Evolutionary conservation across 352 stramenopile genomes (phyloP), one percentile per base, ranked within the genome.

Genomic region (Lagenidium giganteum): DNA sequence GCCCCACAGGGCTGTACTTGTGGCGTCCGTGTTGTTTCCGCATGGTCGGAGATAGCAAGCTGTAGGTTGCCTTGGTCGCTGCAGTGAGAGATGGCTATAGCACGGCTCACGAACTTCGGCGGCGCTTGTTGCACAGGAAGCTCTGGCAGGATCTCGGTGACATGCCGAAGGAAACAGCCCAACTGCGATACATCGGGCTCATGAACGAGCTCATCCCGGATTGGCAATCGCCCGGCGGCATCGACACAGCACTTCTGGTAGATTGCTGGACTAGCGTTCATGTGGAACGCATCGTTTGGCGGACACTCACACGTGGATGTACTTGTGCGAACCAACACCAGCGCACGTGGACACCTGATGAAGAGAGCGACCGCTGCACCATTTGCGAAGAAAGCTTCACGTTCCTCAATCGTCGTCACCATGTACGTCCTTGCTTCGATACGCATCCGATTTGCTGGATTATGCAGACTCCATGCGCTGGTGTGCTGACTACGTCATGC

Each of bases 341-440:
- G 75, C 56, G 65, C 14, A 75, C 74, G n/a, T 87, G 75, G 75
- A 87, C 67, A 3, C 66, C 69, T 0, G 75, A 87, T 35, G 56
- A 68, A 30, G 68, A 78, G 26, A 82, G 69, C 27, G 64, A 82
- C 42, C 60, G 62, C 29, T 87, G 75, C 45, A 51, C 59, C 1
- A 57, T 83, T 35, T 87, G 75, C 46, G 50, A 65, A 18, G 71
- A 87, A 35, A 47, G 42, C 24, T 87, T 87, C 53, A 87, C 71
- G 14, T 67, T 87, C 37, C 64, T 87, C 47, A 87, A 87, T 25
- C 71, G 75, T 29, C 71, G 75, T 9, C 75, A 87, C 43, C 75
- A 87, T 25, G 75, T 87, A 57, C 40, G 70, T 57, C 26, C n/a
- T 25, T 18, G n/a, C 8, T 31, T 14, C n/a, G 17, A 13, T 27